Base-by-base conservation (phyloP, 2,329 filamentous ascomycete species). In the Fusarium graminum region DNA sequence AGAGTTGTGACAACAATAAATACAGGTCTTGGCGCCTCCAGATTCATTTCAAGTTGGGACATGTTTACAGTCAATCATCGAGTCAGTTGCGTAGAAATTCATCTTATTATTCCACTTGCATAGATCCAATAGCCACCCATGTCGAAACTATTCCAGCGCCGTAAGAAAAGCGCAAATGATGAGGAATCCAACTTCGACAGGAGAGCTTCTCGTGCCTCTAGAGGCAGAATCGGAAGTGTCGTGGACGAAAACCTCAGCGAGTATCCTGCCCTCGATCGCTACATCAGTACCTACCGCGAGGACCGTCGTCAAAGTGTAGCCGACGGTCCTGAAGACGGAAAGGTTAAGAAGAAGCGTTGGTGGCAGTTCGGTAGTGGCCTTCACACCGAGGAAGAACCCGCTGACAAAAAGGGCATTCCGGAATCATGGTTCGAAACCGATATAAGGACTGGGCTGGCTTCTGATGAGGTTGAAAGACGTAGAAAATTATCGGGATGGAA, bases 281-380 rank as follows among this genome's bases (percentile, higher is more conserved):
- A 66, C 40, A 66, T 66, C 25, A 66, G 63, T 30, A 67, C 39
- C 40, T 66, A 67, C 39, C 63, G 63, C 28, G 63, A 66, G 13
- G 63, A 65, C 7, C 63, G 63, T 14, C 63, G 63, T 13, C 52
- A 59, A 14, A 63, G 52, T 25, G 6, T 36, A n/a, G 36, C 25
- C 11, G 63, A 66, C 12, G 60, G 45, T 1, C 42, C 36, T 8
- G 53, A 43, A 6, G 34, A 12, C 13, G 51, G 30, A 11, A 66
- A 66, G 4, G 19, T 22, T 13, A 56, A 63, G 34, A 66, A 66
- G 58, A 66, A 59, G 40, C 58, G 52, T 25, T 66, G 63, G 63
- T 66, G 63, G 63, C 64, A 63, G 36, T 59, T 66, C 1, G 63
- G 63, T 6, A 52, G 45, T 5, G 43, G 43, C 7, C 40, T 63